Evolutionary conservation across 345 rosid genomes (phyloP), one percentile per base, ranked within the genome.

Genomic region (Sonneratia alba): DNA sequence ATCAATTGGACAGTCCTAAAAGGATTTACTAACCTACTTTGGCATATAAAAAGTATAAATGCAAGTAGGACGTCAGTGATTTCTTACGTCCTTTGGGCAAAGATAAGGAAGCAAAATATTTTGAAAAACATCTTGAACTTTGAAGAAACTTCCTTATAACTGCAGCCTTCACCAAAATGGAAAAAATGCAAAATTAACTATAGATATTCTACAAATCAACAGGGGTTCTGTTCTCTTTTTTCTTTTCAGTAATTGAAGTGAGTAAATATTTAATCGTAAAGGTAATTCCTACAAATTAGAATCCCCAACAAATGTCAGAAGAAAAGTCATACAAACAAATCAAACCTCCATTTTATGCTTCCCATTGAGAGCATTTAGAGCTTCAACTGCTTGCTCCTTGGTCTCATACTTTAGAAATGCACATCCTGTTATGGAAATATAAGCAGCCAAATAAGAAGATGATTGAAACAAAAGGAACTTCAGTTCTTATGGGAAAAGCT

Each of bases 301-400:
- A 32, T 62, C 3, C 13, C 38, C 19, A 13, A 62, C 27, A 62
- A 13, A 10, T 62, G 4, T 27, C 27, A 32, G 16, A 27, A 21
- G 13, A 59, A 62, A 12, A 61, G 66, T 18, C 65, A 19, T 47
- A 70, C 19, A 38, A 55, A 24, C 7, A 64, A 42, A 68, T 56
- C 84, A 78, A 77, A 96, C 98, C 98, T 96, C 99, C 99, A 96
- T 89, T 83, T 84, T 88, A 79, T 91, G 90, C 82, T 89, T 92
- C 71, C 96, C 98, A 65, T 92, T 96, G 83, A 91, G 74, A 68
- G 92, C 82, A 81, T 92, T 92, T 76, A 96, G 75, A 64, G 99
- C 96, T 72, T 91, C 85, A 79, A 89, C 85, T 75, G 97, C 98
- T 88, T 92, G 92, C 68, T 92, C 95, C 83, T 93, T 96, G 13